These are phyloP conservation scores for Gaeumannomyces tritici DNA, from an alignment of 2,329 filamentous ascomycete species.

Conservation along the genomic window DNA sequence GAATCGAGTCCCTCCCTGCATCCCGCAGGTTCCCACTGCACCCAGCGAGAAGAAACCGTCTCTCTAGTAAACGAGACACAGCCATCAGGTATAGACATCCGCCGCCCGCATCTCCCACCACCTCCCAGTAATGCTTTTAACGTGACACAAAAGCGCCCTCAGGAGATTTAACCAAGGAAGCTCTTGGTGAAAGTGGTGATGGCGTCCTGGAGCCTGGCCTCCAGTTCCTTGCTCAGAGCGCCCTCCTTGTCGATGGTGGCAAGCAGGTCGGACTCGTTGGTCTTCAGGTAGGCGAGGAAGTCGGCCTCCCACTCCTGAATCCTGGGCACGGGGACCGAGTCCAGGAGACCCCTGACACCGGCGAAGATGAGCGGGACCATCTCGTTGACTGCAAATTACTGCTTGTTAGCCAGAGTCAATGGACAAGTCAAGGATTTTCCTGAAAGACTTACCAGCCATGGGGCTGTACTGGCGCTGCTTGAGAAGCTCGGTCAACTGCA, in stretches of 20 bases:
- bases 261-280: slow-evolving; percentile 77
- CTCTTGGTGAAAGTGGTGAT: slow-evolving; percentile 82
- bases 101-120: slow-evolving; percentile 15
- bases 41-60: slow-evolving; percentile 20
- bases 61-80: slow-evolving; percentile 6
- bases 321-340: slow-evolving; percentile 81
- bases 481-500: slow-evolving; percentile 81
- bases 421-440: no score
- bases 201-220: slow-evolving; percentile 71
- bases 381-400: slow-evolving; percentile 80
- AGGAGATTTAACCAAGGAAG: slow-evolving; percentile 55
- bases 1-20: slow-evolving; percentile 30
- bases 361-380: slow-evolving; percentile 99
- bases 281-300: slow-evolving; percentile 86
- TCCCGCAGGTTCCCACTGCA: slow-evolving; percentile 37
- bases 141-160: slow-evolving; percentile 11
- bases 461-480: slow-evolving; percentile 99
- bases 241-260: slow-evolving; percentile 92
- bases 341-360: slow-evolving; percentile 96
- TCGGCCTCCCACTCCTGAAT: slow-evolving; percentile 90
- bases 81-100: slow-evolving; percentile 18
- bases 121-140: slow-evolving; percentile 15
- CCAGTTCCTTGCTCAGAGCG: slow-evolving; percentile 87
- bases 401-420: no score
- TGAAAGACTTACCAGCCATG: no score